phyloP scores from a whole-genome alignment of 2,329 filamentous ascomycete genomes.

The Neospermospora avenae region DNA sequence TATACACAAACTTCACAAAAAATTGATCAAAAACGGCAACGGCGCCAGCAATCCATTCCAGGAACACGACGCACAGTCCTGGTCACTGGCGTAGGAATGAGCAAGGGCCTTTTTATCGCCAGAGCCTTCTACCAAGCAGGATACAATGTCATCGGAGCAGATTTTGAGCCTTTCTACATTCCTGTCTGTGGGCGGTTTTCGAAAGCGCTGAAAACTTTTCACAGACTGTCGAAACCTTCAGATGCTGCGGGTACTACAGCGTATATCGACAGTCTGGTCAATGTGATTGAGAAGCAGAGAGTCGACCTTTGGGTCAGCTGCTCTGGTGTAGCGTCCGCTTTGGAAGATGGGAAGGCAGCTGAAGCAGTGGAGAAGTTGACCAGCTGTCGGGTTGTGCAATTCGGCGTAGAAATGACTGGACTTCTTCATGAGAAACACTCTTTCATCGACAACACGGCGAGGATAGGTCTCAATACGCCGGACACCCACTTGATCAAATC shows the following conservation, averaged over 20 bases:
- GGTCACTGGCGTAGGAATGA: constrained; percentile 70
- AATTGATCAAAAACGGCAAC: constrained; percentile 5
- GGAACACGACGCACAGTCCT: constrained; percentile 49
- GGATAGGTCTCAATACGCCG: constrained; percentile 51
- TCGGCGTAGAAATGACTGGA: constrained; percentile 52
- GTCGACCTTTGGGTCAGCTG: constrained; percentile 73
- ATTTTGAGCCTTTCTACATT: constrained; percentile 50
- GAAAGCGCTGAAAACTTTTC: constrained; percentile 51
- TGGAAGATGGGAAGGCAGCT: constrained; percentile 65
- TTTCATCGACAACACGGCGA: constrained; percentile 57
- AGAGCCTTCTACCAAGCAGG: constrained; percentile 61
- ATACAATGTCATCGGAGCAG: constrained; percentile 70
- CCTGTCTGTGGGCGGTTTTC: constrained; percentile 57
- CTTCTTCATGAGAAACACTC: constrained; percentile 61
- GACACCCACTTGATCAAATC: constrained; percentile 52
- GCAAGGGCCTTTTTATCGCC: constrained; percentile 65
- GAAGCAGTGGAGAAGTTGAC: constrained; percentile 58
- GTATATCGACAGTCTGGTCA: constrained; percentile 56
- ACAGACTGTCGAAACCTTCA: constrained; percentile 40
- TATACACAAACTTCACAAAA: not conserved
- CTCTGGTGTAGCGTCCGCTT: constrained; percentile 60
- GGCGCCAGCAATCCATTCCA: not conserved
- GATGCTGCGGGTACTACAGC: constrained; percentile 32
- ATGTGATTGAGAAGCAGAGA: constrained; percentile 56
- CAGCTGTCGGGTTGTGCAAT: constrained; percentile 60